Percentiles rank a stretch among this genome's conserved stretches.
These are phyloP conservation scores for Cyathus striatus DNA, from an alignment of 768 basidiomycete species.

Conservation along the genomic window DNA sequence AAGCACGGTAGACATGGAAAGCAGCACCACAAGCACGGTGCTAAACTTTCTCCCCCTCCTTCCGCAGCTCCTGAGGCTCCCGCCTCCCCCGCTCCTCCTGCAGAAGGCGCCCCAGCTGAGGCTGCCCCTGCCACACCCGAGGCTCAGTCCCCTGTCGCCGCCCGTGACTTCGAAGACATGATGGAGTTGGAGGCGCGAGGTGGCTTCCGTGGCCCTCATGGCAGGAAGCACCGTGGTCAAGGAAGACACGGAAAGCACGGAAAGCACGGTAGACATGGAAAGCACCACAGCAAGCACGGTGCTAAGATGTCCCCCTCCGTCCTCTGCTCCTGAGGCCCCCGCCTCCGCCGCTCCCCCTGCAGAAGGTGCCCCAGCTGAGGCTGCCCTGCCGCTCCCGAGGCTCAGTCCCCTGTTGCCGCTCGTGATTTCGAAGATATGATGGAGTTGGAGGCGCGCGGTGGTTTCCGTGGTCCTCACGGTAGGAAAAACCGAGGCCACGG, in stretches of 20 bases:
- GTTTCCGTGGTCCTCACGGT: slow-evolving; percentile 1
- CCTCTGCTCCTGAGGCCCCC: slow-evolving; percentile 4
- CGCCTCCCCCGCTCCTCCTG: not conserved
- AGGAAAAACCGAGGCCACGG: slow-evolving; percentile 5
- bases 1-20: not conserved
- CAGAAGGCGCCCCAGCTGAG: not conserved
- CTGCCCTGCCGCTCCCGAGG: not conserved
- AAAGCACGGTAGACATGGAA: not conserved
- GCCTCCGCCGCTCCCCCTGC: not conserved
- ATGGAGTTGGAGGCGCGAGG: not conserved
- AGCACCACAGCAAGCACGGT: not conserved
- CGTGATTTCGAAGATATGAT: not conserved
- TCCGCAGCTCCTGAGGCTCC: not conserved
- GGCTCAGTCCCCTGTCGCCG: not conserved
- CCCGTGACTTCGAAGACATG: not conserved
- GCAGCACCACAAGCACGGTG: not conserved
- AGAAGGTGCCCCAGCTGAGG: not conserved
- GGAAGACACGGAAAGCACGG: not conserved
- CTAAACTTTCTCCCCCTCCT: not conserved
- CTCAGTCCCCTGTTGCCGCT: slow-evolving; percentile 1
- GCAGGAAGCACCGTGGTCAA: not conserved
- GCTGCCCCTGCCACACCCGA: not conserved
- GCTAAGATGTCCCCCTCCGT: no score
- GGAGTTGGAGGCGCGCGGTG: not conserved
- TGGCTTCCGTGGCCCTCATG: not conserved